Percentiles rank a stretch among this genome's conserved stretches.
Conservation (phyloP, 768 basidiomycete genomes). For the Gautieria morchelliformis region DNA sequence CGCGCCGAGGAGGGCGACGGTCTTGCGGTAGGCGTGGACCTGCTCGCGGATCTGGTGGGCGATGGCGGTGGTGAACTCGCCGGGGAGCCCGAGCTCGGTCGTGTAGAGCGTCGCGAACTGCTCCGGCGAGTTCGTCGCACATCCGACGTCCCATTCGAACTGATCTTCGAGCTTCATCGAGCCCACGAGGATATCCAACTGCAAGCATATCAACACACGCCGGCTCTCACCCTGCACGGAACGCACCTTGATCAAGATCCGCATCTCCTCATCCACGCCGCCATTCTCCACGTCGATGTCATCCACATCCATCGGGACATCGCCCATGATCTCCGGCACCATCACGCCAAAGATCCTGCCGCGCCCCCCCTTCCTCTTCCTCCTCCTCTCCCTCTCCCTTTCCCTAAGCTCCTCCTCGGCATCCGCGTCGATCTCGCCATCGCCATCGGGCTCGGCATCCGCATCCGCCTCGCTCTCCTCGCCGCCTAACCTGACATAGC, state of each 20-base stretch:
- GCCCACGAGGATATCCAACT: slow-evolving; percentile 95
- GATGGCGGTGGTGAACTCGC: slow-evolving; percentile 93
- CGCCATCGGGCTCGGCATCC: slow-evolving; percentile 18
- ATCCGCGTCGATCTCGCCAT: slow-evolving; percentile 19
- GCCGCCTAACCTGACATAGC: slow-evolving; percentile 22
- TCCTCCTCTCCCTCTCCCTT: slow-evolving; percentile 14
- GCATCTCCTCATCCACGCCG: slow-evolving; percentile 75
- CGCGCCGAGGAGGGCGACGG: slow-evolving; percentile 70
- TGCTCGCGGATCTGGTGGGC: slow-evolving; percentile 95
- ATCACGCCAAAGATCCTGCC: slow-evolving; percentile 12
- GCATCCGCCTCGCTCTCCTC: slow-evolving; percentile 21
- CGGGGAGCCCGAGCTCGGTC: slow-evolving; percentile 77
- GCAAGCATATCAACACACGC: slow-evolving; percentile 3
- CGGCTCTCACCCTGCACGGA: too few species aligned
- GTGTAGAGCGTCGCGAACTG: slow-evolving; percentile 84
- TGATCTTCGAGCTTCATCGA: slow-evolving; percentile 90
- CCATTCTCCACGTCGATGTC: slow-evolving; percentile 46
- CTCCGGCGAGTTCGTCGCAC: slow-evolving; percentile 73
- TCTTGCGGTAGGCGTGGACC: slow-evolving; percentile 79
- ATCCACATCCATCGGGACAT: slow-evolving; percentile 44
- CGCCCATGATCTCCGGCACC: slow-evolving; percentile 21
- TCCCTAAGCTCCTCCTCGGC: slow-evolving; percentile 5
- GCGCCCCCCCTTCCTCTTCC: slow-evolving; percentile 14
- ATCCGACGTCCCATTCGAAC: slow-evolving; percentile 96
- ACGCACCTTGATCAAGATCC: slow-evolving; percentile 84